Base-by-base conservation (phyloP, 306 rosid genomes). In the Cicer judaicum region DNA sequence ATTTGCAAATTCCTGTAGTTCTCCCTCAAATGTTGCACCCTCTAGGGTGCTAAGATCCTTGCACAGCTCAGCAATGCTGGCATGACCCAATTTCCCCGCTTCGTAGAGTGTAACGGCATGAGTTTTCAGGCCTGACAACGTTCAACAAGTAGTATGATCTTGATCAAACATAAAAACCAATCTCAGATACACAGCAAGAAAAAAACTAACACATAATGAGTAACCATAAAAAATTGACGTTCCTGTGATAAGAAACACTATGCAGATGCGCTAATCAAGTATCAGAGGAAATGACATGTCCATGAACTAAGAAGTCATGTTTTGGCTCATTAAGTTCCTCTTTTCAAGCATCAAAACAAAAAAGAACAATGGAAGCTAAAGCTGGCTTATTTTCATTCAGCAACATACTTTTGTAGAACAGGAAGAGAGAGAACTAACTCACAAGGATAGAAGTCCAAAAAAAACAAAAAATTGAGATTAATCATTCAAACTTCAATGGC, bases 41-140 rank as follows among this genome's bases (percentile, higher is more conserved):
- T 92, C 97, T 77, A 94, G 69, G 5, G 98, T 90, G 68, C 93
- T 78, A 60, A 94, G 93, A 89, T 92, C 96, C 82, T 92, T 89
- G 82, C 99, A 94, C 75, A 94, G 99, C 87, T 94, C 97, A 21
- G 89, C 56, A 80, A 94, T 94, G 76, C 96, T 85, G 67, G 91
- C 87, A 90, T 94, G 93, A 72, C 96, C 97, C 87, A 94, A 74
- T 79, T 94, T 94, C 41, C 97, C 99, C 36, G 93, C 99, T 81
- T 94, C 99, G 64, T 94, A 94, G 47, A 94, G 92, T 9, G 97
- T 94, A 65, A 94, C 98, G 16, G 99, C 99, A 90, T 94, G 99
- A 63, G 97, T 90, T 84, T 94, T 94, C 85, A 94, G 81, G 66
- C 99, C 99, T 94, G 88, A 70, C 38, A 79, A 78, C 78, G 15